Percentiles rank a stretch among this genome's conserved stretches.
Conservation (phyloP, 768 basidiomycete genomes). For the Collybia nuda region DNA sequence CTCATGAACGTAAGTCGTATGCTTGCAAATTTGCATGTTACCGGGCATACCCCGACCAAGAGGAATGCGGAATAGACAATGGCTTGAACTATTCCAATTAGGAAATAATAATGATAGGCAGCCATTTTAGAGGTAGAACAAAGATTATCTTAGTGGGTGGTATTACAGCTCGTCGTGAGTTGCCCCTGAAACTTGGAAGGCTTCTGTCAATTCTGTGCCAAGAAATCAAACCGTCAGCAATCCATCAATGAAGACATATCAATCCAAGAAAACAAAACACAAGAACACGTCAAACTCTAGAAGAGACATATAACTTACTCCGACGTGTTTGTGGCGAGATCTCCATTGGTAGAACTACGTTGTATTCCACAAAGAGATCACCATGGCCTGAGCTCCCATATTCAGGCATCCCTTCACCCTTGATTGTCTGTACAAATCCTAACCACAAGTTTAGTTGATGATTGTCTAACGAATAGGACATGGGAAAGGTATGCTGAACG, state of each 20-base stretch:
- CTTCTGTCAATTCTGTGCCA: conserved; percentile 22
- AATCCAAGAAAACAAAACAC: conserved; percentile 2
- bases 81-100: conserved; percentile 3
- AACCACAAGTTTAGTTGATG: background rate
- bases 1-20: too few relatives aligned
- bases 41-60: too few relatives aligned
- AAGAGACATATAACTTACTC: conserved; percentile 56
- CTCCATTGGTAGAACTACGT: conserved; percentile 81
- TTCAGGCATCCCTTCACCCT: conserved; percentile 88
- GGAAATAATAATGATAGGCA: conserved; percentile 3
- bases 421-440: conserved; percentile 85
- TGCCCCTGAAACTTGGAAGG: conserved; percentile 17
- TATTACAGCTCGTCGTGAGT: conserved; percentile 24
- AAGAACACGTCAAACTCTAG: background rate
- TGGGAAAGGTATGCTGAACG: conserved; percentile 12
- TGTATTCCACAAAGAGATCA: conserved; percentile 91
- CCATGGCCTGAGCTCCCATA: conserved; percentile 64
- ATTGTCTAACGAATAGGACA: background rate
- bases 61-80: background rate
- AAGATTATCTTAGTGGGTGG: background rate
- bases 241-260: background rate
- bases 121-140: background rate
- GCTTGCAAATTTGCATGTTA: too few relatives aligned
- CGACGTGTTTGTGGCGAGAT: conserved; percentile 64
- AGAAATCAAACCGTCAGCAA: conserved; percentile 5